Percentiles rank a stretch among this genome's conserved stretches.
phyloP scores from a whole-genome alignment of 2,329 filamentous ascomycete species.

The Curvularia sp. region DNA sequence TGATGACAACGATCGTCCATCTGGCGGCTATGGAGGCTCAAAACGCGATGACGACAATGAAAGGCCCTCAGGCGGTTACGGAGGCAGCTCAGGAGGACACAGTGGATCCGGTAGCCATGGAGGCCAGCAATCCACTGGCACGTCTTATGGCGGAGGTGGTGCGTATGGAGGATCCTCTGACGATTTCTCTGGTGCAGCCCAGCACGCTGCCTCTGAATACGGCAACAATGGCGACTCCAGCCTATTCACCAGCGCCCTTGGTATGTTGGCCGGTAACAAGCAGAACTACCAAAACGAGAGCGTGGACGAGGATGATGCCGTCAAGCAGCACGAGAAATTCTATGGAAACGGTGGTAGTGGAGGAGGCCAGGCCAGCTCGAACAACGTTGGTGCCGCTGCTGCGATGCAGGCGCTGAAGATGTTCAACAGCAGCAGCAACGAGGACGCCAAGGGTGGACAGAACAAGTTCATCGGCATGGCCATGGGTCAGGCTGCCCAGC shows the following conservation, averaged over 20 bases:
- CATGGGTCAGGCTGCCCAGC: slow-evolving; percentile 85
- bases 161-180: slow-evolving; percentile 50
- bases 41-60: slow-evolving; percentile 30
- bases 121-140: slow-evolving; percentile 50
- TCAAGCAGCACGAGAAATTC: slow-evolving; percentile 76
- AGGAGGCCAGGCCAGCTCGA: slow-evolving; percentile 54
- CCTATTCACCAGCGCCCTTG: slow-evolving; percentile 65
- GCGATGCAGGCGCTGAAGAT: slow-evolving; percentile 83
- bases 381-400: slow-evolving; percentile 65
- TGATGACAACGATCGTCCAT: slow-evolving; percentile 31
- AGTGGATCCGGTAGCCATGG: slow-evolving; percentile 32
- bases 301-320: slow-evolving; percentile 70
- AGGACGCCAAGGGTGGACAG: slow-evolving; percentile 62
- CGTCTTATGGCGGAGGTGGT: slow-evolving; percentile 52
- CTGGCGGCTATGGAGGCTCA: slow-evolving; percentile 25
- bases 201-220: slow-evolving; percentile 63
- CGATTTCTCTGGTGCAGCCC: slow-evolving; percentile 62
- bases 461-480: slow-evolving; percentile 84
- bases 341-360: slow-evolving; percentile 63
- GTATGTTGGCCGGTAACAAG: slow-evolving; percentile 62
- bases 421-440: slow-evolving; percentile 67
- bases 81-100: slow-evolving; percentile 26
- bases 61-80: slow-evolving; percentile 30
- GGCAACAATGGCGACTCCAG: slow-evolving; percentile 57
- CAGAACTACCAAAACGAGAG: slow-evolving; percentile 58